A percentile compares a stretch with the other conserved stretches of the same genome.
Evolutionary conservation across 257 asterid species (phyloP).

Genomic region (Solanum medicagineum): DNA sequence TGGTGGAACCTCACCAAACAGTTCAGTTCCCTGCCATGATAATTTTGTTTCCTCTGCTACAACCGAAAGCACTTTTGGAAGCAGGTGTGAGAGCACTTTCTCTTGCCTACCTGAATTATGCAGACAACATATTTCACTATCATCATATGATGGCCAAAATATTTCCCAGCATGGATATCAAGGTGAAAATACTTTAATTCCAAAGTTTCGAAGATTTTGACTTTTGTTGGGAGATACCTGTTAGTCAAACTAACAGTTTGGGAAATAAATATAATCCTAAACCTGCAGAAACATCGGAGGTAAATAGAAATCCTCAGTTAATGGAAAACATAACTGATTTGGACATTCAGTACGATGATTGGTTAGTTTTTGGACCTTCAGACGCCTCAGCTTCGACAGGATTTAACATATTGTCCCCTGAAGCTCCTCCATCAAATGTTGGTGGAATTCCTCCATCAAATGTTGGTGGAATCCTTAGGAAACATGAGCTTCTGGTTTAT

Average conservation of each 20-base stretch:
- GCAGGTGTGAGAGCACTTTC: slow-evolving; percentile 3
- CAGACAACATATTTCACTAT: not conserved
- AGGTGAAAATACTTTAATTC: slow-evolving; percentile 7
- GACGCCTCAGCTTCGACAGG: not conserved
- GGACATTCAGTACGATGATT: slow-evolving; percentile 21
- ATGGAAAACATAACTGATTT: slow-evolving; percentile 6
- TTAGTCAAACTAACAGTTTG: slow-evolving; percentile 11
- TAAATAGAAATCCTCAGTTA: slow-evolving; percentile 13
- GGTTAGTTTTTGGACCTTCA: slow-evolving; percentile 23
- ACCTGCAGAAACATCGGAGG: not conserved
- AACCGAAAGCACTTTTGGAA: slow-evolving; percentile 1
- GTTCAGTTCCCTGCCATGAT: slow-evolving; percentile 14
- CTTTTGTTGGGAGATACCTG: slow-evolving; percentile 10
- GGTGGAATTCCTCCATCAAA: not conserved
- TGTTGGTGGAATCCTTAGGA: not conserved
- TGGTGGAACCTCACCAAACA: slow-evolving; percentile 7
- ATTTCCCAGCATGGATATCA: slow-evolving; percentile 12
- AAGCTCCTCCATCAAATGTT: slow-evolving; percentile 14
- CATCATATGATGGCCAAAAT: slow-evolving; percentile 5
- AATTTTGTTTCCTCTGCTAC: slow-evolving; percentile 6
- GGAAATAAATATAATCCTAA: slow-evolving; percentile 1
- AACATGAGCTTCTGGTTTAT: not conserved
- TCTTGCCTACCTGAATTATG: not conserved
- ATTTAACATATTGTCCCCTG: slow-evolving; percentile 29
- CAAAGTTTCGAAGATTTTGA: slow-evolving; percentile 10